Conservation (phyloP, 306 rosid genomes). For the Mimosa bimucronata region DNA sequence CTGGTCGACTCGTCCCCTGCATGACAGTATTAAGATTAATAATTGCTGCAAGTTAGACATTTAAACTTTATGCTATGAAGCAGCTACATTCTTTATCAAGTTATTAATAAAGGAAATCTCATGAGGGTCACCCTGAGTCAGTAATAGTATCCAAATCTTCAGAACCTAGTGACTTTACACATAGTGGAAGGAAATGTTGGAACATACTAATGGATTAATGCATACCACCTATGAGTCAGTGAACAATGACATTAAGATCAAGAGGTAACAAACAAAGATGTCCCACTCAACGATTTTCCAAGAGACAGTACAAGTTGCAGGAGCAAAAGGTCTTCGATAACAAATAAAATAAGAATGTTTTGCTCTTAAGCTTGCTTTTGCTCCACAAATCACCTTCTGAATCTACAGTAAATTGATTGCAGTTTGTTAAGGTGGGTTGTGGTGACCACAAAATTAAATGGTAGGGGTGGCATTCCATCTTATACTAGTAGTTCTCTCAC, state of each 20-base stretch:
- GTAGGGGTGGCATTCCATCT: not conserved
- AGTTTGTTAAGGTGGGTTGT: not conserved
- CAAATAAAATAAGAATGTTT: not conserved
- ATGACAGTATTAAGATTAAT: constrained; percentile 26
- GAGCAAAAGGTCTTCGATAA: not conserved
- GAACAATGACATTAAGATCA: not conserved
- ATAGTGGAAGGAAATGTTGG: not conserved
- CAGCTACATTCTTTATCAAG: constrained; percentile 14
- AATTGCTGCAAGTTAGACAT: not conserved
- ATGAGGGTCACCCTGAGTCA: not conserved
- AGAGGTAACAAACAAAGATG: not conserved
- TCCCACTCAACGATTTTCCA: not conserved
- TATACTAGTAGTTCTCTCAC: not conserved
- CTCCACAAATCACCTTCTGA: not conserved
- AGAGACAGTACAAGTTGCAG: not conserved
- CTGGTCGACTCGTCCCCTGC: constrained; percentile 94
- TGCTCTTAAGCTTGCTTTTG: not conserved
- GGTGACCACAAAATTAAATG: not conserved
- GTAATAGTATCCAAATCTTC: too few relatives aligned
- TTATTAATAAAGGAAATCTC: not conserved
- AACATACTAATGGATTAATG: not conserved
- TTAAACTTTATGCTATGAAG: constrained; percentile 3
- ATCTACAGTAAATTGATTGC: not conserved
- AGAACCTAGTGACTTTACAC: not conserved
- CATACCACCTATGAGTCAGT: not conserved